Evolutionary conservation across 2,329 filamentous ascomycete species (phyloP).

Genomic region (Epichloe coenophiala): DNA sequence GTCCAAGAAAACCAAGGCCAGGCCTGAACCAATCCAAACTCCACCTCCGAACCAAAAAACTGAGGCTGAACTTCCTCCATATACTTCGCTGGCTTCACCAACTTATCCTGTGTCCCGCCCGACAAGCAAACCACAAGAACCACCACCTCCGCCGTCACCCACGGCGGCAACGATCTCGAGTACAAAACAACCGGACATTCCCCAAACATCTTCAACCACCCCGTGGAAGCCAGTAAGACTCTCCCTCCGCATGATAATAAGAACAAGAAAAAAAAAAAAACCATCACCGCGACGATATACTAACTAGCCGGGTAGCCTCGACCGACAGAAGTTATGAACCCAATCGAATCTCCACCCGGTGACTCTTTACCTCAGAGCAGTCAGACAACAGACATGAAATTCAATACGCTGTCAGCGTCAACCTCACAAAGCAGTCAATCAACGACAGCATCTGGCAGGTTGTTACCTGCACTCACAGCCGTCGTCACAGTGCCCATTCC

Average conservation of each 20-base stretch:
- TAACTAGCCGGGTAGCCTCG: not conserved
- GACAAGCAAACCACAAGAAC: not conserved
- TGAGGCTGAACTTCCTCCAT: not conserved
- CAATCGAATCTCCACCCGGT: not conserved
- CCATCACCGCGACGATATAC: not conserved
- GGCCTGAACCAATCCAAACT: not conserved
- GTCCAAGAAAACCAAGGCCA: not conserved
- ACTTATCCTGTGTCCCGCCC: not conserved
- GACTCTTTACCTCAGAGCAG: not conserved
- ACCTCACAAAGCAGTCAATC: not conserved
- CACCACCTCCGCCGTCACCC: not conserved
- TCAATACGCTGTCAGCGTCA: not conserved
- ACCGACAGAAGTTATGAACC: too few species aligned
- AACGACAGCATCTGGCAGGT: not conserved
- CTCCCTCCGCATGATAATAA: not conserved
- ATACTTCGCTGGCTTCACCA: not conserved
- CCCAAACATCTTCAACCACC: not conserved
- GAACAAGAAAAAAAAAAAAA: not conserved
- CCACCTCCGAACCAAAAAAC: not conserved
- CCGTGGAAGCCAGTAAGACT: not conserved
- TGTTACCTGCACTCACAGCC: not conserved
- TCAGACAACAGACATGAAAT: not conserved
- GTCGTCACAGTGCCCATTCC: slow-evolving; percentile 1
- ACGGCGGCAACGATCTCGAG: not conserved
- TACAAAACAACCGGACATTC: not conserved